A percentile compares a stretch with the other conserved stretches of the same genome.
These are phyloP conservation scores for Neonectria hederae DNA, from an alignment of 2,329 filamentous ascomycete genomes.

Conservation along the genomic window DNA sequence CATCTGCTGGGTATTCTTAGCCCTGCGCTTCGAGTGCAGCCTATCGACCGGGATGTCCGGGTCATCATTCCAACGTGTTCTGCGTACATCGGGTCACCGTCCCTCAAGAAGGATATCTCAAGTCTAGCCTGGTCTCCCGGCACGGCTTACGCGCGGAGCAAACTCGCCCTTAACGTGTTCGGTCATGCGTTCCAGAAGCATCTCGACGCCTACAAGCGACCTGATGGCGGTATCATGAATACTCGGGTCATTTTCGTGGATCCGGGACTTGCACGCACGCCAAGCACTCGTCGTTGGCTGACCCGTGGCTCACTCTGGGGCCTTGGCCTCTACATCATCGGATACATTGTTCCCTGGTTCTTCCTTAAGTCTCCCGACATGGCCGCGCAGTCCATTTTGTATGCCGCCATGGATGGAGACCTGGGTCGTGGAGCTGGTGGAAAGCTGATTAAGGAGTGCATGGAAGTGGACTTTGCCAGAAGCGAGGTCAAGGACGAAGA, in stretches of 20 bases:
- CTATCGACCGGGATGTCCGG: conserved; percentile 91
- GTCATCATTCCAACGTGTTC: conserved; percentile 88
- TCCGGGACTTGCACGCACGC: conserved; percentile 84
- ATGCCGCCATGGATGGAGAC: conserved; percentile 82
- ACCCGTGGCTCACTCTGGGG: conserved; percentile 86
- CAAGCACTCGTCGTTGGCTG: conserved; percentile 87
- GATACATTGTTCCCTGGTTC: conserved; percentile 86
- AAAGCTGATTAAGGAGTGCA: conserved; percentile 88
- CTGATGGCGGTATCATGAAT: conserved; percentile 84
- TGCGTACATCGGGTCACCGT: conserved; percentile 82
- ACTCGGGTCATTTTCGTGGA: conserved; percentile 87
- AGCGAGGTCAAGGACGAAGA: conserved; percentile 81
- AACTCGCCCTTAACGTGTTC: conserved; percentile 88
- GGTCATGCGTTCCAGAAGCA: conserved; percentile 93
- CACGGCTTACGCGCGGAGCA: conserved; percentile 70
- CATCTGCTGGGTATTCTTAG: conserved; percentile 92
- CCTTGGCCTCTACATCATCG: conserved; percentile 77
- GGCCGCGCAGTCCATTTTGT: conserved; percentile 87
- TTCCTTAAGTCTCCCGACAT: conserved; percentile 84
- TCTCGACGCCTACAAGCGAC: conserved; percentile 82
- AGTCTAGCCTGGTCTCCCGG: conserved; percentile 64
- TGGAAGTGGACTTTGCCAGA: conserved; percentile 75
- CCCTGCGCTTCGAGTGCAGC: conserved; percentile 89
- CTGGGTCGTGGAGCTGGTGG: conserved; percentile 73
- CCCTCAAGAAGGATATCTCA: conserved; percentile 64